Base-by-base conservation (phyloP, 495 filamentous ascomycete genomes). In the Oleoguttula mirabilis region DNA sequence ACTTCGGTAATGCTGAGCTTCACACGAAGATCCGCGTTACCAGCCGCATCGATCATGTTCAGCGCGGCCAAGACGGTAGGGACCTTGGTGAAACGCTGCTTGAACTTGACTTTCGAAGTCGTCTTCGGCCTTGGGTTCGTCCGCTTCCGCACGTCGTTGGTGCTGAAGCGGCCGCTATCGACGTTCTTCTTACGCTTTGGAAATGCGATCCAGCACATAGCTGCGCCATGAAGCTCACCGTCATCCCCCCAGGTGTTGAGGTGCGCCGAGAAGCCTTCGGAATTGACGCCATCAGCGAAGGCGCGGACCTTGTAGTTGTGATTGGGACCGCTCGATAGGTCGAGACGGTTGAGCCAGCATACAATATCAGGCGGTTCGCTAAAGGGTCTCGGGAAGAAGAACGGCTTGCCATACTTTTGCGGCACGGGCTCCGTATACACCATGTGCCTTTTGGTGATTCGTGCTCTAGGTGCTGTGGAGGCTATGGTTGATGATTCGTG, bases 1-100 rank as follows among this genome's bases (percentile, higher is more conserved):
- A 65, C 51, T 41, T 68, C 61, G 37, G 65, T 60, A 15, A 68
- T 58, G 2, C 56, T 57, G 15, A 61, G 45, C 47, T 64, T 67
- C 54, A 69, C 66, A 37, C 60, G 61, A 35, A 55, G 23, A 39
- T 54, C 51, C 16, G 47, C 48, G 33, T 55, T 48, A 2, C 51
- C 48, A 0, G 42, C 48, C 19, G 35, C 33, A 45, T 55, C 51
- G 22, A 55, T 15, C 41, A 39, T 41, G 24, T 36, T 55, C 42
- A 55, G 35, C 25, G 48, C 51, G 3, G 42, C 39, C 2, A 51
- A 16, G 1, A 55, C 51, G 28, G 42, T 55, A 4, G 51, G 51
- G 17, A 33, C 25, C n/a, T 30, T n/a, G 8, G 32, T 31, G 15
- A 35, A 21, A 14, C 33, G 21, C 37, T 51, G 31, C 34, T 30